Base-by-base conservation (phyloP, 805 yeast genomes). In the Starmerella potacharoeniae region DNA sequence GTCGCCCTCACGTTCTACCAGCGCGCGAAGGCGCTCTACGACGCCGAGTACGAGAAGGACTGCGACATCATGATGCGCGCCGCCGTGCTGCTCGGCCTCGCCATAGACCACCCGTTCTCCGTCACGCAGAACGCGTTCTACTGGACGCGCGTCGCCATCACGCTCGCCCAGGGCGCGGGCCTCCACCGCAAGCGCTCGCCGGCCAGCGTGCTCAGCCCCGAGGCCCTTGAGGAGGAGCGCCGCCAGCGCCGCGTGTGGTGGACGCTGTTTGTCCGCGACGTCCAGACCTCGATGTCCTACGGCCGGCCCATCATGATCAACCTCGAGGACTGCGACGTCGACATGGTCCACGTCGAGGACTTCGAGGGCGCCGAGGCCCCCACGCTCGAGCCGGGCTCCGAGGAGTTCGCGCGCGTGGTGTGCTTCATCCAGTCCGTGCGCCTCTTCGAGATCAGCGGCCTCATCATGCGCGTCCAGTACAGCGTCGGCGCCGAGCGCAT, bases 151-250 rank as follows among this genome's bases (percentile, higher is more conserved):
- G 77, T 81, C 10, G 90, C 88, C 0, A 73, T 84, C 36, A 77
- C 82, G 10, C 71, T 82, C 50, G 90, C 90, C 2, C 89, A 84
- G 65, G 84, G 86, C 11, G 76, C 80, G 63, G 95, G 95, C 1
- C 72, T 86, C 60, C 93, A 86, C 66, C 73, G 86, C 59, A 30
- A 41, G 40, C 40, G 40, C 31, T 46, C 49, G 9, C 13, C 17
- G 13, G 49, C 34, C n/a, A 33, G 2, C 4, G 22, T n/a, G 1
- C n/a, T 10, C 14, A n/a, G n/a, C 16, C 13, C 35, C 74, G 58
- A 74, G 78, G 42, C 67, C 65, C 31, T 68, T 77, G 49, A 67
- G 76, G 33, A 66, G 66, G 16, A 65, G 73, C 52, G 56, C 16
- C 42, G 51, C 22, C 74, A 77, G 49, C 62, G 69, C 30, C 72